Evolutionary conservation across 2,329 filamentous ascomycete genomes (phyloP), one percentile per base, ranked within the genome.

Genomic region (Karstenula rhodostoma): DNA sequence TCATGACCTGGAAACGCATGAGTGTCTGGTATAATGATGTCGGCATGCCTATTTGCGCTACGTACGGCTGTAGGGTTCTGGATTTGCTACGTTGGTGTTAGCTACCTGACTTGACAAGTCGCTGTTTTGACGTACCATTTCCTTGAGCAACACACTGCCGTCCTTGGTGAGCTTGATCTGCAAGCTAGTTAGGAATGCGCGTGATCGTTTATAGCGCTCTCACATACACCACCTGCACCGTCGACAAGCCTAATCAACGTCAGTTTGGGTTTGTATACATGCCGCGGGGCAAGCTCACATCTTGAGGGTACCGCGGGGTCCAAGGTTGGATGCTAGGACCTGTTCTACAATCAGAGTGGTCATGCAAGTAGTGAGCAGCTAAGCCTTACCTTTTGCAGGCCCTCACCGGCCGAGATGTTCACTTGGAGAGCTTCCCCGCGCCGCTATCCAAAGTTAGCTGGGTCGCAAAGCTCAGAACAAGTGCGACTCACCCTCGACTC

Each of bases 161-260:
- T 99, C 95, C 81, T 99, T 99, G 72, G 95, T 99, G 78, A 99
- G 87, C 84, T 99, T 99, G 84, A 99, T 99, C 88, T 95, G 70
- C 77, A 63, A 46, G 23, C 70, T 51, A 8, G 19, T 57, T 35
- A 72, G 61, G 7, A 25, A 60, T 10, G 61, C 61, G 52, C 66
- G 72, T 65, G 72, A 57, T 52, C 42, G 57, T 60, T 22, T 35
- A 44, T 32, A 22, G 7, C 10, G 19, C 47, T 8, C 17, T 25
- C 7, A 69, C 83, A 64, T 84, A 85, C 83, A 74, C 79, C 83
- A 70, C 87, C 87, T 62, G 87, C 82, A 66, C 87, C 87, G 73
- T 89, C 87, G 52, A 89, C 86, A 72, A 89, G 79, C 84, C 83
- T 85, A 64, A 49, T 48, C 27, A 54, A 19, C 61, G 66, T 77